Conservation (phyloP, 352 stramenopile species). For the Phytopythium mirpurense region DNA sequence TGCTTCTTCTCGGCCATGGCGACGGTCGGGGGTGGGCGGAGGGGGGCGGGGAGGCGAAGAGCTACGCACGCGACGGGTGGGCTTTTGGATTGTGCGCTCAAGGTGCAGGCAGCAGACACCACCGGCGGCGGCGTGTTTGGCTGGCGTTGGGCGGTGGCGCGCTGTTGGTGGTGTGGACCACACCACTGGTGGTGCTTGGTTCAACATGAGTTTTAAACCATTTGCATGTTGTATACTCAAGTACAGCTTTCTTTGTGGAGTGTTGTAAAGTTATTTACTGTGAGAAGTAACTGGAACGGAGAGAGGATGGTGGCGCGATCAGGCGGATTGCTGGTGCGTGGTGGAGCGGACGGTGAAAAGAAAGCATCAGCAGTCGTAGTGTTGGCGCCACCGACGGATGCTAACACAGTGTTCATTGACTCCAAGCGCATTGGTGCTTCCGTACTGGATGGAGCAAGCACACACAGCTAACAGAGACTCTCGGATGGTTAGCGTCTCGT, state of each 20-base stretch:
- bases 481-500: no score
- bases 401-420: no score
- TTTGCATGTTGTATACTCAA: no score
- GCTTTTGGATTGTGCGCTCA: conserved; percentile 1
- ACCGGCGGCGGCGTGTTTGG: neutral
- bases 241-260: no score
- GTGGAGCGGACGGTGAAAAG: no score
- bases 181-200: neutral
- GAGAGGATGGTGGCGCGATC: neutral
- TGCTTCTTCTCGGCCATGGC: conserved; percentile 70
- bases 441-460: no score
- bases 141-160: neutral
- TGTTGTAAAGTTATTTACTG: neutral
- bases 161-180: no score
- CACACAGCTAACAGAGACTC: no score
- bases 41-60: neutral
- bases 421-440: no score
- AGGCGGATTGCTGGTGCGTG: neutral
- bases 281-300: neutral
- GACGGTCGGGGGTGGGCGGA: conserved; percentile 1
- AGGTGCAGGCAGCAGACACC: neutral
- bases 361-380: no score
- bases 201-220: neutral
- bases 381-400: no score
- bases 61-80: conserved; percentile 1